A percentile compares a stretch with the other conserved stretches of the same genome.
phyloP scores from a whole-genome alignment of 108 stramenopile genomes.

The Seminavis robusta region DNA sequence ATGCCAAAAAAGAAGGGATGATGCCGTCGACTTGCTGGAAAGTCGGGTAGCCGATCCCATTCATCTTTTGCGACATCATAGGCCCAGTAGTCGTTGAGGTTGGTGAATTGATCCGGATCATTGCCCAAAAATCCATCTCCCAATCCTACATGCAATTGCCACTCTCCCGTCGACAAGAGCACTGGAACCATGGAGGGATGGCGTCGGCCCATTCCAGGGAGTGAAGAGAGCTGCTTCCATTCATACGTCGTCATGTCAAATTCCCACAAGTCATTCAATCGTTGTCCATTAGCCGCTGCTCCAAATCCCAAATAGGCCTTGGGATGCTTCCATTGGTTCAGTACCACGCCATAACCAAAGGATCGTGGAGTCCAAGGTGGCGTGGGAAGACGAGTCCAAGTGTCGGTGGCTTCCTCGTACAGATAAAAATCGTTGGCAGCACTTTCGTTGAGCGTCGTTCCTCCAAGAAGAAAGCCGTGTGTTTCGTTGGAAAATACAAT shows the following conservation, averaged over 20 bases:
- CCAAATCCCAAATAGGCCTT: conserved; percentile 31
- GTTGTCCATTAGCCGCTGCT: not conserved
- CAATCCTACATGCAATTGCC: conserved; percentile 33
- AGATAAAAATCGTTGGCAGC: conserved; percentile 13
- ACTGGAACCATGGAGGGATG: conserved; percentile 29
- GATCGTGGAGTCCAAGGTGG: conserved; percentile 8
- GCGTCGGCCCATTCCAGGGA: conserved; percentile 17
- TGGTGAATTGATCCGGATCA: too few relatives aligned
- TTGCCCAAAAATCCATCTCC: conserved; percentile 17
- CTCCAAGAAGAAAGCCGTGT: conserved; percentile 25
- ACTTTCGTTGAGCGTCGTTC: conserved; percentile 5
- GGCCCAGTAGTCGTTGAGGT: conserved; percentile 31
- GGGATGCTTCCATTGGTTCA: conserved; percentile 9
- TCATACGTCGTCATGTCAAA: conserved; percentile 23
- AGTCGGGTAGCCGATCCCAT: conserved; percentile 19
- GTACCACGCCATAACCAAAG: conserved; percentile 23
- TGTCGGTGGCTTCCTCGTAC: conserved; percentile 17
- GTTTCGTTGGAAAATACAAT: conserved; percentile 35
- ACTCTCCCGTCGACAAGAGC: conserved; percentile 2
- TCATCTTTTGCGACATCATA: conserved; percentile 13
- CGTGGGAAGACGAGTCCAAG: conserved; percentile 11
- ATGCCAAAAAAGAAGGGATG: conserved; percentile 30
- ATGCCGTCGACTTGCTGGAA: conserved; percentile 16
- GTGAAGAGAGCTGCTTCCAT: conserved; percentile 20
- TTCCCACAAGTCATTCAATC: conserved; percentile 16